Evolutionary conservation across 179 eudicot species (phyloP).

Genomic region (Carnegiea gigantea): DNA sequence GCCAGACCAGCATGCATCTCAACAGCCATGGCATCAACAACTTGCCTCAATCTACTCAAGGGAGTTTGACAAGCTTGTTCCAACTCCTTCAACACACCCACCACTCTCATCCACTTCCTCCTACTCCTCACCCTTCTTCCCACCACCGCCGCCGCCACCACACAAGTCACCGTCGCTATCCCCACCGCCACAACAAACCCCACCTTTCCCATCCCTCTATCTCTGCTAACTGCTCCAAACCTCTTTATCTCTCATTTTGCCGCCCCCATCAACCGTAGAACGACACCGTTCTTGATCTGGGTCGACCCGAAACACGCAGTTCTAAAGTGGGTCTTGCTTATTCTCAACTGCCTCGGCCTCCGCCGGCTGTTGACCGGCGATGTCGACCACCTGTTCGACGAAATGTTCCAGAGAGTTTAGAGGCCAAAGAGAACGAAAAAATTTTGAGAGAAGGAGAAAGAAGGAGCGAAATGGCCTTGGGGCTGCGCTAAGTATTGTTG

Average conservation of each 20-base stretch:
- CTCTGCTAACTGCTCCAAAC: background rate
- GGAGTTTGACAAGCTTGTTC: conserved; percentile 66
- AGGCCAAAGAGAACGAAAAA: background rate
- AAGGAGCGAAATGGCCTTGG: conserved; percentile 23
- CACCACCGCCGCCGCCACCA: conserved; percentile 70
- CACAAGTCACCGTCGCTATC: conserved; percentile 60
- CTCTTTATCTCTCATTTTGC: conserved; percentile 19
- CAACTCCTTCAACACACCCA: conserved; percentile 55
- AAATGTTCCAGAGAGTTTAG: conserved; percentile 41
- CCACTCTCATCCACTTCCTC: conserved; percentile 59
- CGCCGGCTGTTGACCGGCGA: conserved; percentile 36
- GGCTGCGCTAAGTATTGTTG: conserved; percentile 45
- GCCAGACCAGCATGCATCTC: conserved; percentile 99
- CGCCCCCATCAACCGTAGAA: background rate
- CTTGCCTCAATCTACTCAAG: conserved; percentile 65
- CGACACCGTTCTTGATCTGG: conserved; percentile 18
- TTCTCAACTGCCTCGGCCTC: background rate
- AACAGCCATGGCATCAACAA: conserved; percentile 96
- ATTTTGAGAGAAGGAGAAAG: conserved; percentile 23
- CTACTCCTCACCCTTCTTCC: conserved; percentile 56
- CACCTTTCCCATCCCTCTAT: conserved; percentile 56
- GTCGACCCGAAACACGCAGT: conserved; percentile 6
- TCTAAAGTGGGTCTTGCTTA: conserved; percentile 12
- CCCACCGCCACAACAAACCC: conserved; percentile 61
- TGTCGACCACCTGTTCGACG: conserved; percentile 43